phyloP scores from a whole-genome alignment of 2,329 filamentous ascomycete species.

The Gaeumannomyces tritici region DNA sequence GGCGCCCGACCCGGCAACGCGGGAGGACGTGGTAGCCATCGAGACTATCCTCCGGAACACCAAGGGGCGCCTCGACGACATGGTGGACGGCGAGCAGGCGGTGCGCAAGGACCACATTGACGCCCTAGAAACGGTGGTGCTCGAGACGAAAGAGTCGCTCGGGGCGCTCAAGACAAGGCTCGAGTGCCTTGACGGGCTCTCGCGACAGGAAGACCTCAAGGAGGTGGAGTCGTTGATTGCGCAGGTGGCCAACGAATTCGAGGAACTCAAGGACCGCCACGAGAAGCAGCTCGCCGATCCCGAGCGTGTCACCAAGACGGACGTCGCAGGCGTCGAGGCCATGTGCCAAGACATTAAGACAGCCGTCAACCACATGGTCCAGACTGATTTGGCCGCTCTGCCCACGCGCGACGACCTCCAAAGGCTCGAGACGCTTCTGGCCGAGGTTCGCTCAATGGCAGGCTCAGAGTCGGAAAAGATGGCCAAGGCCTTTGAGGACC shows the following conservation, averaged over 20 bases:
- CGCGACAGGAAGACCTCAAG: slow-evolving; percentile 63
- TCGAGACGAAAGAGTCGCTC: slow-evolving; percentile 67
- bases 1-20: slow-evolving; percentile 45
- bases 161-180: slow-evolving; percentile 22
- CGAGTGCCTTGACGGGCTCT: slow-evolving; percentile 40
- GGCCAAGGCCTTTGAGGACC: slow-evolving; percentile 71
- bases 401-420: slow-evolving; percentile 71
- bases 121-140: slow-evolving; percentile 54
- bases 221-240: slow-evolving; percentile 69
- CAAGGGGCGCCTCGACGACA: slow-evolving; percentile 76
- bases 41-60: slow-evolving; percentile 86
- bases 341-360: slow-evolving; percentile 79
- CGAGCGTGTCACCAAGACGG: slow-evolving; percentile 67
- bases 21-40: slow-evolving; percentile 83
- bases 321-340: slow-evolving; percentile 72
- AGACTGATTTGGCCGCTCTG: slow-evolving; percentile 60
- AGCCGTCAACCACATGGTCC: slow-evolving; percentile 62
- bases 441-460: slow-evolving; percentile 54
- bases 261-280: slow-evolving; percentile 59
- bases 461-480: slow-evolving; percentile 62
- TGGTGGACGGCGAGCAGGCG: slow-evolving; percentile 61
- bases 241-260: slow-evolving; percentile 65
- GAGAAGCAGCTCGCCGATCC: slow-evolving; percentile 44
- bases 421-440: slow-evolving; percentile 58
- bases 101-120: slow-evolving; percentile 59